Evolutionary conservation across 2,329 filamentous ascomycete species (phyloP), one percentile per base, ranked within the genome.

Genomic region (Colletotrichum sp.): DNA sequence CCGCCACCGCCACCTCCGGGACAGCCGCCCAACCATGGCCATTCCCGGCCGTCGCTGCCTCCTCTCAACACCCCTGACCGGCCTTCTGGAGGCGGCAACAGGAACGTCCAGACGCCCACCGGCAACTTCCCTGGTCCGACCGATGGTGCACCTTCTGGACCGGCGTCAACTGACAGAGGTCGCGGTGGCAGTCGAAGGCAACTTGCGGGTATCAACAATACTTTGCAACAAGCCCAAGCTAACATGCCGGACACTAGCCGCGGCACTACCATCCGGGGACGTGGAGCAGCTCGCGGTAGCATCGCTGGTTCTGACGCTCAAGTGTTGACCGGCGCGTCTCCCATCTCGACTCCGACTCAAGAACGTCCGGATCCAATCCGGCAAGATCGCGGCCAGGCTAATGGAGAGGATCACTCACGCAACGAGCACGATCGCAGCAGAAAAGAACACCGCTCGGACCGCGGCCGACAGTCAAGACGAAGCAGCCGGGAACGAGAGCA

Each of bases 151-250:
- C 76, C 69, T 64, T n/a, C 84, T 82, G 52, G 80, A 18, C 71
- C 83, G 15, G 79, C 81, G 2, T 68, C 80, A 62, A 82, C 80
- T 59, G 82, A 84, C 63, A 81, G 84, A 79, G 87, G 89, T 34
- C 85, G 88, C 22, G 85, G 74, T 26, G 74, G 74, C 6, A 76
- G 74, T 36, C 74, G 87, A 75, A 86, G 91, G 73, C 90, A 93
- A 79, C 84, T 93, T 34, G 88, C 89, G 15, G 89, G 90, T 62
- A 93, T 93, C 75, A 92, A 92, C 78, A 91, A 84, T 77, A 90
- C 88, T 67, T 85, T 92, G 6, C 88, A 90, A 78, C 88, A 90
- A 81, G 87, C 87, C 1, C 89, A 88, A 80, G 80, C 79, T 81
- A 89, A 79, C 78, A 86, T 80, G 84, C 85, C 81, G 2, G 84